Percentiles rank a stretch among this genome's conserved stretches.
Conservation (phyloP, 805 yeast species). For the Lipomyces sp. region DNA sequence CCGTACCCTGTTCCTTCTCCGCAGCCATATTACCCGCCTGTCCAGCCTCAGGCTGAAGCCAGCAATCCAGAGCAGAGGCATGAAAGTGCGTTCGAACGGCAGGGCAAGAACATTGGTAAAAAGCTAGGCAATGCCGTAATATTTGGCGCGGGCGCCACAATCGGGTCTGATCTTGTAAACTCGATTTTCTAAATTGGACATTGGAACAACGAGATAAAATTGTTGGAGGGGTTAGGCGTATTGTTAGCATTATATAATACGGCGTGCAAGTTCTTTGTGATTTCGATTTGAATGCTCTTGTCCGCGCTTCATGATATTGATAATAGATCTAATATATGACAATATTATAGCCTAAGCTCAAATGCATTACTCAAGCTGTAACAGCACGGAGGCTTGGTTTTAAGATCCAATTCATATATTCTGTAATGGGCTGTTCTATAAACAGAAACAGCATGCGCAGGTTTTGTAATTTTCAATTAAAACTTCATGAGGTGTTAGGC, state of each 20-base stretch:
- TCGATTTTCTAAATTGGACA: constrained; percentile 58
- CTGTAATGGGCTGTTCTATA: no score
- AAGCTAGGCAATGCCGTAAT: constrained; percentile 90
- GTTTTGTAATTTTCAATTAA: no score
- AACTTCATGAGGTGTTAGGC: no score
- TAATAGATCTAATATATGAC: no score
- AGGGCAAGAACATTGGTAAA: constrained; percentile 65
- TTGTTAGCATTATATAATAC: background rate
- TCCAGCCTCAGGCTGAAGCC: constrained; percentile 26
- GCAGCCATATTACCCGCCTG: constrained; percentile 26
- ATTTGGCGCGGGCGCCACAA: constrained; percentile 91
- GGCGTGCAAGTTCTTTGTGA: background rate
- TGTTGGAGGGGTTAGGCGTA: background rate
- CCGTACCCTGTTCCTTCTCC: constrained; percentile 23
- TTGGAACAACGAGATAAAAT: background rate
- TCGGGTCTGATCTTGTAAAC: constrained; percentile 82
- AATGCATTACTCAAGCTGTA: background rate
- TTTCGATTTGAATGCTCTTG: background rate
- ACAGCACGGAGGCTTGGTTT: no score
- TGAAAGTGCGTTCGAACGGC: constrained; percentile 41
- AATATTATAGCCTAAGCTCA: no score
- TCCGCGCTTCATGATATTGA: background rate
- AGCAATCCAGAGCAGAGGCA: constrained; percentile 38
- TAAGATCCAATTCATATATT: no score
- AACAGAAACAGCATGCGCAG: no score